A percentile compares a stretch with the other conserved stretches of the same genome.
Evolutionary conservation across 345 rosid genomes (phyloP).

Genomic region (Lenwebbia sp.): DNA sequence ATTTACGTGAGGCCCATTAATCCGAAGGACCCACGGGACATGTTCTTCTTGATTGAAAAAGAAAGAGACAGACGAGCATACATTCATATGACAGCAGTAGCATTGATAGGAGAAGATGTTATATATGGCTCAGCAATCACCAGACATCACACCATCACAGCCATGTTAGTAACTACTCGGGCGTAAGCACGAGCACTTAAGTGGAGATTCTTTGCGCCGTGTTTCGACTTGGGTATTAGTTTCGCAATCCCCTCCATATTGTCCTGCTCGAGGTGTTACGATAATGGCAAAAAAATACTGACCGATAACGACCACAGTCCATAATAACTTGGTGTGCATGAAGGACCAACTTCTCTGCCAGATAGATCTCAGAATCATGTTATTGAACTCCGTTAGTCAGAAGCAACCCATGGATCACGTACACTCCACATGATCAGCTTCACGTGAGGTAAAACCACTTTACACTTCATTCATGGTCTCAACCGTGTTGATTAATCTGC

Average conservation of each 20-base stretch:
- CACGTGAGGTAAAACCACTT: background rate
- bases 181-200: background rate
- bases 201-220: background rate
- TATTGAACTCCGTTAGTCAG: background rate
- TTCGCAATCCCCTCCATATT: background rate
- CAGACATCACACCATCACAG: background rate
- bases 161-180: background rate
- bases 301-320: background rate
- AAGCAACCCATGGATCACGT: background rate
- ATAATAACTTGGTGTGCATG: background rate
- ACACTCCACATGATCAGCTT: background rate
- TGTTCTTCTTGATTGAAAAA: background rate
- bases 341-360: background rate
- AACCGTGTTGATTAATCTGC: background rate
- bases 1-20: background rate
- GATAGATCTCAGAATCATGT: background rate
- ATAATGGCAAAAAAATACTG: background rate
- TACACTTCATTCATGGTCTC: background rate
- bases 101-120: background rate
- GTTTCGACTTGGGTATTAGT: background rate
- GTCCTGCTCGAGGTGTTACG: background rate
- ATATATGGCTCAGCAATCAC: background rate
- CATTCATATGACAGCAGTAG: background rate
- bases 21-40: background rate
- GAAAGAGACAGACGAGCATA: background rate